phyloP scores from a whole-genome alignment of 2,329 filamentous ascomycete genomes.

The Orbilia ellipsospora region DNA sequence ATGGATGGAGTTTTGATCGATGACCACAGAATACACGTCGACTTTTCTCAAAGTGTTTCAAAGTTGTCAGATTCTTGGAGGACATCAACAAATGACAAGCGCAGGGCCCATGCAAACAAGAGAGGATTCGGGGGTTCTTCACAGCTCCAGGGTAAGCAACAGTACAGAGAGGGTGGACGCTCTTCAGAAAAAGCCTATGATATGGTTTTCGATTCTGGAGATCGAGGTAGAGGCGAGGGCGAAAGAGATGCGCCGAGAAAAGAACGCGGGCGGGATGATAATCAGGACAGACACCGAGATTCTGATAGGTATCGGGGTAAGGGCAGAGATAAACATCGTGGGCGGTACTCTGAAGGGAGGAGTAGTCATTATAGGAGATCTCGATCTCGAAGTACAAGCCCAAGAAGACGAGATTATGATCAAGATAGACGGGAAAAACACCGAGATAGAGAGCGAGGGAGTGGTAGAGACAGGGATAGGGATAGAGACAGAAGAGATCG shows the following conservation, averaged over 20 bases:
- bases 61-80: constrained; percentile 92
- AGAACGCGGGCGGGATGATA: constrained; percentile 60
- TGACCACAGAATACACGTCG: constrained; percentile 95
- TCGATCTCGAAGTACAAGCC: constrained; percentile 43
- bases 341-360: constrained; percentile 8
- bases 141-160: constrained; percentile 86
- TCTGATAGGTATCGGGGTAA: constrained; percentile 61
- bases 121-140: constrained; percentile 93
- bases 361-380: constrained; percentile 18
- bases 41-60: constrained; percentile 93
- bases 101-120: constrained; percentile 68
- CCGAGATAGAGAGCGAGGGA: constrained; percentile 23
- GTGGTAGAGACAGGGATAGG: constrained; percentile 30
- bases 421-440: constrained; percentile 45
- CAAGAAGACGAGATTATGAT: constrained; percentile 21
- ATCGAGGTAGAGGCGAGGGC: constrained; percentile 69
- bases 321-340: constrained; percentile 61
- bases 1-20: constrained; percentile 98
- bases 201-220: constrained; percentile 83
- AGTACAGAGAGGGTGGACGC: constrained; percentile 77
- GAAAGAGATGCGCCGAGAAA: constrained; percentile 59
- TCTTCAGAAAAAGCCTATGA: constrained; percentile 68
- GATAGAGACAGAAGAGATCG: constrained; percentile 60
- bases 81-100: constrained; percentile 83
- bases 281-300: constrained; percentile 62